These are phyloP conservation scores for Quercus alba DNA, from an alignment of 306 rosid species.

Conservation along the genomic window DNA sequence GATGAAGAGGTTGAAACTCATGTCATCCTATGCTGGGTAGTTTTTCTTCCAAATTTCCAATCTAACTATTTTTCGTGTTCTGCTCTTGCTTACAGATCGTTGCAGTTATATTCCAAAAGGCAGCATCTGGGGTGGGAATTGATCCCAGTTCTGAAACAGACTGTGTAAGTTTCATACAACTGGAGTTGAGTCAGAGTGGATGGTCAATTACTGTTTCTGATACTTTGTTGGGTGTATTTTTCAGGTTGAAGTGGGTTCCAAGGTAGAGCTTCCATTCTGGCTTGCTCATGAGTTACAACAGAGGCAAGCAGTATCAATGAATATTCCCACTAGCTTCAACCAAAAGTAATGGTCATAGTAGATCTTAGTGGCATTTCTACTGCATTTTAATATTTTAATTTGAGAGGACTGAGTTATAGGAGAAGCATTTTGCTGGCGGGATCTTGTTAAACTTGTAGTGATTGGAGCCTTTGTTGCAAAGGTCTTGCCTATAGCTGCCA, in stretches of 20 bases:
- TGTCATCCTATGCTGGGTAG: too few species aligned
- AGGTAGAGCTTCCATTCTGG: slow-evolving; percentile 93
- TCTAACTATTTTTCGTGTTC: too few species aligned
- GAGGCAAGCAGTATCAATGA: slow-evolving; percentile 66
- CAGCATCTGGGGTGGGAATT: too few species aligned
- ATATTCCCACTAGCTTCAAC: slow-evolving; percentile 74
- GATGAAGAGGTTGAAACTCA: too few species aligned
- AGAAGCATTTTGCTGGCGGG: neutral
- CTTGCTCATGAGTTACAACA: slow-evolving; percentile 79
- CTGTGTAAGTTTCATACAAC: too few species aligned
- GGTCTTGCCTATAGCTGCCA: neutral
- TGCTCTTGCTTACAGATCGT: too few species aligned
- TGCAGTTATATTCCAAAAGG: too few species aligned
- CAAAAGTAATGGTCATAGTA: slow-evolving; percentile 52
- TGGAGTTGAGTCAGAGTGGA: too few species aligned
- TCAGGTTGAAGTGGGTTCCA: slow-evolving; percentile 91
- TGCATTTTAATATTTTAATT: slow-evolving; percentile 1
- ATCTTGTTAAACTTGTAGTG: neutral
- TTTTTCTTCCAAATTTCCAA: too few species aligned
- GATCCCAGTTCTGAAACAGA: too few species aligned
- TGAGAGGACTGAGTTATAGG: neutral
- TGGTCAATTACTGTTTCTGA: slow-evolving; percentile 22
- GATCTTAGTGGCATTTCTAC: slow-evolving; percentile 1
- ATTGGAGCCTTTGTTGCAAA: neutral
- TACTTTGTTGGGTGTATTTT: slow-evolving; percentile 28